A percentile compares a stretch with the other conserved stretches of the same genome.
Conservation (phyloP, 2,329 filamentous ascomycete genomes). For the Xylariaceae sp. region DNA sequence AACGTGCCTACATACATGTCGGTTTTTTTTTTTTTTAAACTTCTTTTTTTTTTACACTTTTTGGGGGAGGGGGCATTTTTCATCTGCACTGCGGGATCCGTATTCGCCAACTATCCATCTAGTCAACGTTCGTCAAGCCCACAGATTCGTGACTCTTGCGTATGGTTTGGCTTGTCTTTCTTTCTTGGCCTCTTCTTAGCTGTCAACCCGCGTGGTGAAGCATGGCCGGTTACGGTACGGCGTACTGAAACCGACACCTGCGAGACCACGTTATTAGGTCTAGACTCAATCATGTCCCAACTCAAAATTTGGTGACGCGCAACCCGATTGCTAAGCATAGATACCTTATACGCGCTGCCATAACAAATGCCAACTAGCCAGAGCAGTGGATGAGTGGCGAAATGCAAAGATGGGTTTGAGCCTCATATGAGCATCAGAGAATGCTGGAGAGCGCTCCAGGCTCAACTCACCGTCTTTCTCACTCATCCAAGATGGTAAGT, state of each 20-base stretch:
- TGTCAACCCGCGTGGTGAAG: background rate
- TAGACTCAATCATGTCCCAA: slow-evolving; percentile 4
- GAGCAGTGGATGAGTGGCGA: slow-evolving; percentile 2
- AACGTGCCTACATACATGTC: too few species aligned
- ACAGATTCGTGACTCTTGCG: background rate
- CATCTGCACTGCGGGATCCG: too few species aligned
- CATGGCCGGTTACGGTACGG: background rate
- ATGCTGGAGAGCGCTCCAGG: background rate
- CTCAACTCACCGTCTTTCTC: slow-evolving; percentile 6
- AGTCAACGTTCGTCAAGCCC: background rate
- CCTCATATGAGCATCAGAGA: background rate
- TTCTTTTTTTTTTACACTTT: too few species aligned
- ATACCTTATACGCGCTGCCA: slow-evolving; percentile 4
- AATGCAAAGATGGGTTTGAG: background rate
- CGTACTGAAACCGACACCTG: background rate
- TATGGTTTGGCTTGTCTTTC: background rate
- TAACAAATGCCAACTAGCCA: background rate
- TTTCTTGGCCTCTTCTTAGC: background rate
- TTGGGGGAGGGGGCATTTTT: too few species aligned
- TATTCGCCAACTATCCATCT: background rate
- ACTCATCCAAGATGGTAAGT: background rate
- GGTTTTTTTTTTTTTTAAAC: too few species aligned
- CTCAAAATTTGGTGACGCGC: background rate
- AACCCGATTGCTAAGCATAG: slow-evolving; percentile 5
- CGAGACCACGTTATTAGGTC: background rate